Base-by-base conservation (phyloP, 192 early-diverging fungal genomes). In the Diversispora eburnea region DNA sequence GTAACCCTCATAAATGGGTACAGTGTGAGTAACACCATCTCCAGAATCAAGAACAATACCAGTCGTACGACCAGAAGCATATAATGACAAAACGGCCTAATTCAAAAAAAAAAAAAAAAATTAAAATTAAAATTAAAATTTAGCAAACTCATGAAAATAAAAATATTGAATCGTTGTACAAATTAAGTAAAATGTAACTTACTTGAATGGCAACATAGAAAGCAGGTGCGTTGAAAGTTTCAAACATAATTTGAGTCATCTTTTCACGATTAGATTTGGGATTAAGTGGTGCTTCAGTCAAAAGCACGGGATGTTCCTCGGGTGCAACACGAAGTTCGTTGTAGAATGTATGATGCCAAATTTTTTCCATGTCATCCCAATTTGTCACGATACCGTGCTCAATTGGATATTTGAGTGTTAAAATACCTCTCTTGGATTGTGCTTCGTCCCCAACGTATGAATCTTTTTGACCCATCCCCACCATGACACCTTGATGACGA, bases 241-340 rank as follows among this genome's bases (percentile, higher is more conserved):
- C 97, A 77, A 98, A 99, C 95, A 97, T 97, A 81, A 99, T 96
- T 85, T 99, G 94, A 75, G 93, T 93, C 95, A 97, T 98, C 91
- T 96, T 96, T 82, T 97, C 96, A 79, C 97, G 94, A 89, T 99
- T 98, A 77, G 88, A 89, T 88, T 96, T 97, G 80, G 95, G 94
- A 90, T 99, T 98, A 75, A 97, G 88, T 39, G 95, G 95, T 67
- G 96, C 93, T 84, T 99, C 96, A 65, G 95, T 98, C 67, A 98
- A 88, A 75, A 98, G 85, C n/a, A 97, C 93, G 48, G 95, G 95
- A 87, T 98, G 95, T 84, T 97, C 94, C 83, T 99, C 97, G 72
- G 97, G 95, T 55, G 94, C 95, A 71, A 96, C 94, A 84, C 94
- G 95, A 77, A 99, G 88, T 84, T 98, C 94, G 82, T 98, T 97